A percentile compares a stretch with the other conserved stretches of the same genome.
Evolutionary conservation across 73 alveolate species (phyloP).

Genomic region (Paramecium sonneborni): DNA sequence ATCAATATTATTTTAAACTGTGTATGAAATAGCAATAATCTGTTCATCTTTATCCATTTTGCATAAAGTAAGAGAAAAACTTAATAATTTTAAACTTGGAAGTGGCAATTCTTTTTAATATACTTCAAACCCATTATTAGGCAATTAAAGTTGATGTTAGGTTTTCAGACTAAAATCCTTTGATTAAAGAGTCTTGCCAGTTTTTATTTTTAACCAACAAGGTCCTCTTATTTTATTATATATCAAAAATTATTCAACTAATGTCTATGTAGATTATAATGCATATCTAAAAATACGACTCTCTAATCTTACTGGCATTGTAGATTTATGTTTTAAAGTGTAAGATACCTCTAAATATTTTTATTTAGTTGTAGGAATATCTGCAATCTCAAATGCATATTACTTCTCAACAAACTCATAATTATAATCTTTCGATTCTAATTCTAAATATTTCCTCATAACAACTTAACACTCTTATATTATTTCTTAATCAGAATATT

Average conservation of each 20-base stretch:
- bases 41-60: conserved; percentile 78
- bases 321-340: conserved; percentile 79
- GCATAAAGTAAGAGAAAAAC: conserved; percentile 77
- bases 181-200: conserved; percentile 68
- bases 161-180: conserved; percentile 77
- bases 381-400: conserved; percentile 95
- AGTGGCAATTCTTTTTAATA: conserved; percentile 73
- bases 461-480: not conserved
- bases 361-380: conserved; percentile 70
- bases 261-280: conserved; percentile 80
- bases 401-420: conserved; percentile 77
- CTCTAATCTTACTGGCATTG: conserved; percentile 73
- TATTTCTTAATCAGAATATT: not conserved
- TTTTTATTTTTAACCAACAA: conserved; percentile 92
- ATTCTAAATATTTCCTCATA: not conserved
- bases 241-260: conserved; percentile 87
- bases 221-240: conserved; percentile 95
- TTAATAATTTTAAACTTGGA: conserved; percentile 87
- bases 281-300: conserved; percentile 84
- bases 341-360: conserved; percentile 83
- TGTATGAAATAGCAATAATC: conserved; percentile 77
- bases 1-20: conserved; percentile 72
- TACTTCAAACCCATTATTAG: conserved; percentile 72
- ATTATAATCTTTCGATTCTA: conserved; percentile 68
- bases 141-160: conserved; percentile 74